Evolutionary conservation across 805 yeast genomes (phyloP).

Genomic region (Tetrapisispora namnaoensis): DNA sequence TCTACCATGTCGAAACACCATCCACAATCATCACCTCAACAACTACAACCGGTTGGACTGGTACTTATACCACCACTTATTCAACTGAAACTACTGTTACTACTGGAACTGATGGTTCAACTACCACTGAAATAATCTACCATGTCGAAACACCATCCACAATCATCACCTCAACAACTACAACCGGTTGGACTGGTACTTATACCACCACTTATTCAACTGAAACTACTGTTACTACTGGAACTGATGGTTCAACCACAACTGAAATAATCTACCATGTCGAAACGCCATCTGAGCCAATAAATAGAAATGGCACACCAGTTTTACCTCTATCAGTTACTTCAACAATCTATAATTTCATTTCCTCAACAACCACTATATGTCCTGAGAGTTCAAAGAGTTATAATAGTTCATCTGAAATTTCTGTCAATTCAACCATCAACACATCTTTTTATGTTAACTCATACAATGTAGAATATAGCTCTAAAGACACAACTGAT

Average conservation of each 20-base stretch:
- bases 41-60: constrained; percentile 8
- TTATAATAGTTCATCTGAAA: not conserved
- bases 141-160: constrained; percentile 5
- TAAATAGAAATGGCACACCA: constrained; percentile 1
- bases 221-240: constrained; percentile 8
- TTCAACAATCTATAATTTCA: not conserved
- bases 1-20: constrained; percentile 9
- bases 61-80: constrained; percentile 1
- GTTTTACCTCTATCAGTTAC: not conserved
- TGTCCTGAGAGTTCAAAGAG: not conserved
- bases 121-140: constrained; percentile 9
- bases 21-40: not conserved
- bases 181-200: constrained; percentile 11
- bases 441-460: not conserved
- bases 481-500: not conserved
- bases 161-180: constrained; percentile 1
- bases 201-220: constrained; percentile 12
- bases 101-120: constrained; percentile 6
- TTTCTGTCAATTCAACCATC: not conserved
- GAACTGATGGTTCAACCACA: constrained; percentile 5
- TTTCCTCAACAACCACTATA: constrained; percentile 2
- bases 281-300: constrained; percentile 7
- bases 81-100: constrained; percentile 6
- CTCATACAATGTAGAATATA: not conserved
- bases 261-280: constrained; percentile 10